Percentiles rank a stretch among this genome's conserved stretches.
phyloP scores from a whole-genome alignment of 1,139 yeast genomes.

The Kluyveromyces sp. region DNA sequence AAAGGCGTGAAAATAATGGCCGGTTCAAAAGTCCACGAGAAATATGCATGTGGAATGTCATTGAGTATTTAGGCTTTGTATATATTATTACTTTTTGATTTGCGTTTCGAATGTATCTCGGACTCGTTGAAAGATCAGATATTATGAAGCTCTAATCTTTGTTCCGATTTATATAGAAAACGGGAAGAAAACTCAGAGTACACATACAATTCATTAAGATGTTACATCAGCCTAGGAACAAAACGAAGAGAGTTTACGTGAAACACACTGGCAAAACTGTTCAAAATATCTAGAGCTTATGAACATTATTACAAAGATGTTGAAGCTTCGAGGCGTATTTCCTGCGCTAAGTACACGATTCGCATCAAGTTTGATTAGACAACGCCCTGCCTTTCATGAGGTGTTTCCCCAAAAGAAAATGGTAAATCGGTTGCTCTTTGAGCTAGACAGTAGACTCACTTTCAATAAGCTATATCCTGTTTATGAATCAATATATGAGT shows the following conservation, averaged over 20 bases:
- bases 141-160: no score
- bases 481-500: slow-evolving; percentile 42
- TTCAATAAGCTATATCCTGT: slow-evolving; percentile 48
- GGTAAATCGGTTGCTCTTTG: slow-evolving; percentile 55
- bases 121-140: no score
- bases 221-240: no score
- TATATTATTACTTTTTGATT: no score
- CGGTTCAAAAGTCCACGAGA: neutral
- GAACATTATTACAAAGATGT: neutral
- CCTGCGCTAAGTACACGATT: neutral
- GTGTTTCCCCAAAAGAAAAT: slow-evolving; percentile 53
- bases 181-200: no score
- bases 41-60: neutral
- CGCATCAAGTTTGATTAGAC: neutral
- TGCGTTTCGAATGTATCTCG: no score
- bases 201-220: no score
- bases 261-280: no score
- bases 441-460: slow-evolving; percentile 50
- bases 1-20: neutral
- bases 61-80: neutral
- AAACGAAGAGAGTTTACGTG: no score
- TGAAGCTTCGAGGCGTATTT: neutral
- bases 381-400: slow-evolving; percentile 39
- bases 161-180: no score
- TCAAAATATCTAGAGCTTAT: no score